Evolutionary conservation across 495 filamentous ascomycete species (phyloP).

Genomic region (Daldinia loculata): DNA sequence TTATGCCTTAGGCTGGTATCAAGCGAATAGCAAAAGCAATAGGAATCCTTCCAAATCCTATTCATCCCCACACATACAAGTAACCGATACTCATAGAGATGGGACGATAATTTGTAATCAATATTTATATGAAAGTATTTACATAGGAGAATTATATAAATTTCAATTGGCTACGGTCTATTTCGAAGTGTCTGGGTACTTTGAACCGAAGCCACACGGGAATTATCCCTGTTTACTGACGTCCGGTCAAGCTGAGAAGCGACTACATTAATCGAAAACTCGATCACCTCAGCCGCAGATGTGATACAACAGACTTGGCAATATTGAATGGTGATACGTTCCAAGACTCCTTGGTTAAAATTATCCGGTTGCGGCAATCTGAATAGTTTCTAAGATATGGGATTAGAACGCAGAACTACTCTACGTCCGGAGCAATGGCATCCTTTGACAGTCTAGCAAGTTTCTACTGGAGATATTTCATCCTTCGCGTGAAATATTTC

Average conservation of each 20-base stretch:
- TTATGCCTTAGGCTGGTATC: background rate
- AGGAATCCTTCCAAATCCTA: background rate
- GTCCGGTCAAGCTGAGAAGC: too few species aligned
- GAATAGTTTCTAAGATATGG: background rate
- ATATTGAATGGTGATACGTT: background rate
- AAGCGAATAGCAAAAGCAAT: background rate
- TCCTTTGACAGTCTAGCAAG: background rate
- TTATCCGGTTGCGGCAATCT: background rate
- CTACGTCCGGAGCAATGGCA: background rate
- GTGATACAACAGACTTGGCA: background rate
- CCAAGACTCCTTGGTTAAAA: background rate
- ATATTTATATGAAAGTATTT: background rate
- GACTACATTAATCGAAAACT: background rate
- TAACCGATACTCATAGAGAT: background rate
- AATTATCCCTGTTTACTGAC: background rate
- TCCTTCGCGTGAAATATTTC: background rate
- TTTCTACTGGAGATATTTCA: background rate
- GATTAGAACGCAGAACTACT: background rate
- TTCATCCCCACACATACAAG: background rate
- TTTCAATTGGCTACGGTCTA: background rate
- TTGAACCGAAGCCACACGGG: background rate
- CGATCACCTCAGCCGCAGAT: background rate
- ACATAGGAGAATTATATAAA: background rate
- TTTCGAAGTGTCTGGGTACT: background rate
- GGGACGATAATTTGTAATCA: background rate